Evolutionary conservation across 2,329 filamentous ascomycete species (phyloP).

Genomic region (Colletotrichum melonis): DNA sequence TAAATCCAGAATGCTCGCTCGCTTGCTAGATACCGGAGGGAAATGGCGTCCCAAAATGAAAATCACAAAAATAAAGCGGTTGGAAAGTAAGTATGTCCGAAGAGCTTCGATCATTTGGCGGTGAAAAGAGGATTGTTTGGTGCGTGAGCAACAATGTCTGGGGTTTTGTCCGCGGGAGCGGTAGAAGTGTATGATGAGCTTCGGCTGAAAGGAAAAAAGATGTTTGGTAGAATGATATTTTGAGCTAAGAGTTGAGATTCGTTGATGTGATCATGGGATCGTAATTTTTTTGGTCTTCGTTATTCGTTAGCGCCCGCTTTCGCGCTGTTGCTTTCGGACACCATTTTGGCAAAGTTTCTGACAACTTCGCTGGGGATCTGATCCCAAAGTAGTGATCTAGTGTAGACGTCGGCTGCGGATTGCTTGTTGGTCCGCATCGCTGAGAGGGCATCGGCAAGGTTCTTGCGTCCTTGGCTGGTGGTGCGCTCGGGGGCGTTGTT

Average conservation of each 20-base stretch:
- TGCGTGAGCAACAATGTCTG: constrained; percentile 63
- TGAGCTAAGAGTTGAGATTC: constrained; percentile 36
- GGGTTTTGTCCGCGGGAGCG: constrained; percentile 44
- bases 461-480: constrained; percentile 74
- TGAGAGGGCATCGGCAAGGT: constrained; percentile 83
- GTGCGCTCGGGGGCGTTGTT: constrained; percentile 65
- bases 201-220: constrained; percentile 29
- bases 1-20: constrained; percentile 37
- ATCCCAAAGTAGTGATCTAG: constrained; percentile 92
- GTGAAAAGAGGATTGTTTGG: constrained; percentile 46
- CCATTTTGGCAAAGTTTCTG: constrained; percentile 90
- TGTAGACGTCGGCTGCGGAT: constrained; percentile 88
- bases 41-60: constrained; percentile 45
- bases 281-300: constrained; percentile 44
- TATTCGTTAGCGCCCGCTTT: constrained; percentile 51
- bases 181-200: constrained; percentile 42
- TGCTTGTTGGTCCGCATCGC: constrained; percentile 82
- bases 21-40: constrained; percentile 48
- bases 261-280: constrained; percentile 20
- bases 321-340: constrained; percentile 76
- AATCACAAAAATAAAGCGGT: constrained; percentile 24
- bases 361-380: constrained; percentile 94
- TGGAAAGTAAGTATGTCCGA: constrained; percentile 35
- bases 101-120: constrained; percentile 37
- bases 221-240: constrained; percentile 30